phyloP scores from a whole-genome alignment of 768 basidiomycete species.

The Artomyces pyxidatus region DNA sequence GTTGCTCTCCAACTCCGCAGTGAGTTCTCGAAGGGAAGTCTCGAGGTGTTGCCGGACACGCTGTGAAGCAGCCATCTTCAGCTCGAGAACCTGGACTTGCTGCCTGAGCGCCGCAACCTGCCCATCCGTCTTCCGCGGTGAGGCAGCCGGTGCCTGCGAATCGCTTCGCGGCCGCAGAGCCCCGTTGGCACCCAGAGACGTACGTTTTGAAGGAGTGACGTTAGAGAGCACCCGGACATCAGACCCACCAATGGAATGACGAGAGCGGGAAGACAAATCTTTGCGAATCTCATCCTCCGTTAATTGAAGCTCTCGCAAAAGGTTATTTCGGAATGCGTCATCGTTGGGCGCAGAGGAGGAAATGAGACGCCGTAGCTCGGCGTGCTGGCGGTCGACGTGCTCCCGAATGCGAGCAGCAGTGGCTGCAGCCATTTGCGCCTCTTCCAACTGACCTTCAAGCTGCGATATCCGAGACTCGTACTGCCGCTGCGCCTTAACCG shows the following conservation, averaged over 20 bases:
- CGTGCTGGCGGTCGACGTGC: conserved; percentile 58
- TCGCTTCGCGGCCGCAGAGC: conserved; percentile 29
- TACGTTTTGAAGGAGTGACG: conserved; percentile 40
- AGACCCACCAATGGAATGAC: conserved; percentile 16
- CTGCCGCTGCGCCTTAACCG: conserved; percentile 53
- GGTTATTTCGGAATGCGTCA: conserved; percentile 49
- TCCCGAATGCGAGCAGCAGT: conserved; percentile 50
- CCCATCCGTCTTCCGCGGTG: conserved; percentile 35
- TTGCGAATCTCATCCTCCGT: conserved; percentile 50
- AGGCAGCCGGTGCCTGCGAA: conserved; percentile 26
- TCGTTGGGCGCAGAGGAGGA: conserved; percentile 49
- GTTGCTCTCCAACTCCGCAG: conserved; percentile 50
- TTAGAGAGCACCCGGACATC: conserved; percentile 34
- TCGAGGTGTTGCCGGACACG: conserved; percentile 61
- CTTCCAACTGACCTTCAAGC: conserved; percentile 53
- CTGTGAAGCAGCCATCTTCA: conserved; percentile 61
- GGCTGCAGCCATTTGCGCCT: conserved; percentile 41
- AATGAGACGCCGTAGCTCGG: conserved; percentile 64
- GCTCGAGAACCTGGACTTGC: conserved; percentile 59
- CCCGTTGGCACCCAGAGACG: conserved; percentile 23
- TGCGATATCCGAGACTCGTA: conserved; percentile 56
- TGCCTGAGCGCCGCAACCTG: conserved; percentile 46
- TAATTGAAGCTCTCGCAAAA: conserved; percentile 55
- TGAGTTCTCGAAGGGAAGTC: conserved; percentile 48
- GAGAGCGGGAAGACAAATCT: conserved; percentile 37